Conservation (phyloP, 2,329 filamentous ascomycete species). For the Alternaria atra region DNA sequence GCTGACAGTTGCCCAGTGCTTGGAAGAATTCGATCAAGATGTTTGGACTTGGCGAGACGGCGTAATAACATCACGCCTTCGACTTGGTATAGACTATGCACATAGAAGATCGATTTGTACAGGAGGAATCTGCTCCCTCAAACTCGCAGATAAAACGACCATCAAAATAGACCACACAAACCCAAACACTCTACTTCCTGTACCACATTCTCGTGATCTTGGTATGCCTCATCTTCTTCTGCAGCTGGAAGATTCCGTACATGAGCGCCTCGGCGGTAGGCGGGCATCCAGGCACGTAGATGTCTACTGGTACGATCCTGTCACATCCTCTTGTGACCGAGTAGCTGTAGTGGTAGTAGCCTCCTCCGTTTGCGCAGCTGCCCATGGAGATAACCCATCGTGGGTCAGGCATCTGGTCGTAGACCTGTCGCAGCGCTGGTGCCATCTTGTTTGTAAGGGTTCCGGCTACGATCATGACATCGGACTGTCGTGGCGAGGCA, state of each 20-base stretch:
- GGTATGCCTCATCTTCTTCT: constrained; percentile 76
- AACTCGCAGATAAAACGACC: constrained; percentile 33
- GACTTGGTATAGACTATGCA: constrained; percentile 15
- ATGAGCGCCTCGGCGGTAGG: constrained; percentile 64
- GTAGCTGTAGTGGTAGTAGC: constrained; percentile 90
- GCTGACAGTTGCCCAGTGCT: constrained; percentile 33
- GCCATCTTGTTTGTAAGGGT: constrained; percentile 98
- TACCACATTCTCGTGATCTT: constrained; percentile 68
- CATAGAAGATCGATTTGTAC: constrained; percentile 25
- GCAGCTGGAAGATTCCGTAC: constrained; percentile 76
- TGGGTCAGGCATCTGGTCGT: constrained; percentile 95
- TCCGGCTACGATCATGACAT: constrained; percentile 94
- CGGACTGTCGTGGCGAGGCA: constrained; percentile 86
- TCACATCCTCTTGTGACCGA: constrained; percentile 80
- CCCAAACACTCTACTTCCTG: constrained; percentile 55
- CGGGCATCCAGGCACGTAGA: constrained; percentile 80
- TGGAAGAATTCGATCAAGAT: constrained; percentile 52
- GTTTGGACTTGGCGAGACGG: constrained; percentile 49
- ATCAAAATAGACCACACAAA: constrained; percentile 21
- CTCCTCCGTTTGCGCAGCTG: constrained; percentile 83
- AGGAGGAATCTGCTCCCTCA: constrained; percentile 16
- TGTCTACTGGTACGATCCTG: constrained; percentile 81
- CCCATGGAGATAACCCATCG: constrained; percentile 89
- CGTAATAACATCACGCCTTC: constrained; percentile 9
- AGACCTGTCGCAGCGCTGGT: constrained; percentile 85